Evolutionary conservation across 1,139 yeast species (phyloP).

Genomic region (Hansenula lynferdii): DNA sequence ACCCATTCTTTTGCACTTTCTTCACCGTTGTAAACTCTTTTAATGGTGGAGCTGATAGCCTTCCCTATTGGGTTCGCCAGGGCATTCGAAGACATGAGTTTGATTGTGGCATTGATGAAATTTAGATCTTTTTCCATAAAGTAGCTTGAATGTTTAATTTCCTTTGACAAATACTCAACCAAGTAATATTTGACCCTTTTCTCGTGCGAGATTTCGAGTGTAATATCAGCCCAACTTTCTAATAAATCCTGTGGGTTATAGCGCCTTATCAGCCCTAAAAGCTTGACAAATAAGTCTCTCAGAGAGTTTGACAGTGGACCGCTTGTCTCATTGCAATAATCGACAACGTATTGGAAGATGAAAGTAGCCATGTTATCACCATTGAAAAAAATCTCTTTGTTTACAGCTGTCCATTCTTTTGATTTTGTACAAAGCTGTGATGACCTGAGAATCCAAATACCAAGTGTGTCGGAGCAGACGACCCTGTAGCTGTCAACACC

Average conservation of each 20-base stretch:
- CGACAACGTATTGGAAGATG: conserved; percentile 53
- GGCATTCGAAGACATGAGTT: conserved; percentile 49
- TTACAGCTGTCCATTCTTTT: conserved; percentile 13
- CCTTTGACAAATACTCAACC: conserved; percentile 50
- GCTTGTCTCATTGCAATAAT: conserved; percentile 67
- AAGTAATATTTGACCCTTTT: conserved; percentile 58
- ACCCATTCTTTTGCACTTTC: conserved; percentile 21
- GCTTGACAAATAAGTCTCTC: conserved; percentile 50
- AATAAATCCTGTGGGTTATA: conserved; percentile 27
- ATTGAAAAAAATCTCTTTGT: conserved; percentile 8
- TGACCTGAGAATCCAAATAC: conserved; percentile 62
- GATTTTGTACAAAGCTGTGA: conserved; percentile 28
- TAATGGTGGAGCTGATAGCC: conserved; percentile 44
- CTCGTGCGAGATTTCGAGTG: conserved; percentile 40
- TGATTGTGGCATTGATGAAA: conserved; percentile 42
- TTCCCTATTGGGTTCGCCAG: conserved; percentile 68
- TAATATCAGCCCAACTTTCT: conserved; percentile 38
- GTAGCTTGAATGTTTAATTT: conserved; percentile 32
- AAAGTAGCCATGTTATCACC: conserved; percentile 26
- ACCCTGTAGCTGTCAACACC: conserved; percentile 26
- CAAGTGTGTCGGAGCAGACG: conserved; percentile 51
- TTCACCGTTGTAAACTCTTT: conserved; percentile 27
- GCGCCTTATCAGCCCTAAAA: conserved; percentile 35
- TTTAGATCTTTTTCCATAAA: conserved; percentile 39
- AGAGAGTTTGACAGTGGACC: conserved; percentile 68